Conservation (phyloP, 306 rosid genomes). For the Trifolium dubium region DNA sequence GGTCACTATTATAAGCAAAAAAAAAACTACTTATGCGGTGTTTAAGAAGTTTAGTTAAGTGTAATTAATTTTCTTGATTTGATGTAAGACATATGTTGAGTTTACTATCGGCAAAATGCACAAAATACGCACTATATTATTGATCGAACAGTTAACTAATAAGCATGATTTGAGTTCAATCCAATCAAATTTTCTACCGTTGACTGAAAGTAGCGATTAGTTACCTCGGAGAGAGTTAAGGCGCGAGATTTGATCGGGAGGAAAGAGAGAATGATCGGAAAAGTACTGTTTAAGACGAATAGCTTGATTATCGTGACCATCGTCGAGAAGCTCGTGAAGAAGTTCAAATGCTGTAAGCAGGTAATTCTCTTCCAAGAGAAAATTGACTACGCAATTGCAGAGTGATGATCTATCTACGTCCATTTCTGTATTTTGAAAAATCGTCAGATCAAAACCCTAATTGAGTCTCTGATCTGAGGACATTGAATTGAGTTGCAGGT, state of each 20-base stretch:
- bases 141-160: neutral
- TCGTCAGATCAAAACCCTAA: conserved; percentile 45
- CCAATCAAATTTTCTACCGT: neutral
- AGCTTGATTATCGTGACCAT: conserved; percentile 84
- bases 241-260: conserved; percentile 89
- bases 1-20: too few species aligned
- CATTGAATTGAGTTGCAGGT: conserved; percentile 52
- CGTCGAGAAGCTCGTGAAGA: conserved; percentile 98
- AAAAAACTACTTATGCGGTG: too few species aligned
- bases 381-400: conserved; percentile 98
- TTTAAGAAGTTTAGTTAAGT: too few species aligned
- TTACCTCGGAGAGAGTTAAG: conserved; percentile 80
- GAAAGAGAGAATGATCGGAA: conserved; percentile 79
- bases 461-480: conserved; percentile 30
- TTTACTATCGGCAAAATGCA: neutral
- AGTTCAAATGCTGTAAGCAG: conserved; percentile 93
- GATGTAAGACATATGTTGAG: too few species aligned
- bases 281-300: conserved; percentile 89
- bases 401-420: conserved; percentile 93
- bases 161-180: neutral
- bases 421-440: conserved; percentile 47
- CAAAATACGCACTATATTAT: conserved; percentile 1
- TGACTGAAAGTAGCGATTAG: neutral
- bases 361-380: conserved; percentile 91
- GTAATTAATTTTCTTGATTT: too few species aligned